These are phyloP conservation scores for Casaregolazyma lundiana DNA, from an alignment of 1,139 yeast genomes.

Conservation along the genomic window DNA sequence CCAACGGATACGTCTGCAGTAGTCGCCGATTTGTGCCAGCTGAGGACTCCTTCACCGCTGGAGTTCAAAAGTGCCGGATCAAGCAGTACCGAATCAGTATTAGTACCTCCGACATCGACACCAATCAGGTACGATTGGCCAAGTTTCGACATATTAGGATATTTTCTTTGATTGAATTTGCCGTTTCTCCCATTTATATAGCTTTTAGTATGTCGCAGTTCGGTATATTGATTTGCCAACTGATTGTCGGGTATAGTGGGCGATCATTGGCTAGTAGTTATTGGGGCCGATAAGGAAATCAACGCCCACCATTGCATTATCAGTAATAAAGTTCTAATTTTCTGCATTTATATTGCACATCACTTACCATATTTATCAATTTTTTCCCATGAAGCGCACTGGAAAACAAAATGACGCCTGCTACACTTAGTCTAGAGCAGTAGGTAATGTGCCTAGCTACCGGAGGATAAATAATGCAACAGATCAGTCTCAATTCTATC, in stretches of 20 bases:
- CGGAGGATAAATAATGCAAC: too few relatives aligned
- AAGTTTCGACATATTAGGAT: neutral
- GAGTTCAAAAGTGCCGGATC: conserved; percentile 32
- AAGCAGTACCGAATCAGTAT: conserved; percentile 45
- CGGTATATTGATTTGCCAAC: neutral
- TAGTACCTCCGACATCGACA: conserved; percentile 50
- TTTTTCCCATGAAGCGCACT: too few relatives aligned
- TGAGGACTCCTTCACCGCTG: conserved; percentile 33
- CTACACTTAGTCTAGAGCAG: too few relatives aligned
- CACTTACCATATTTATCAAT: too few relatives aligned
- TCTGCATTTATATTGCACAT: too few relatives aligned
- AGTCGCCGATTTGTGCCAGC: conserved; percentile 42
- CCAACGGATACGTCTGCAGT: conserved; percentile 43
- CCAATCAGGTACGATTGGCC: conserved; percentile 30
- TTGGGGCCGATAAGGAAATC: conserved; percentile 96
- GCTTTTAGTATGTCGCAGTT: neutral
- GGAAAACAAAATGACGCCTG: too few relatives aligned
- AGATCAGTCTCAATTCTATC: too few relatives aligned
- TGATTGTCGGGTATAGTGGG: conserved; percentile 72
- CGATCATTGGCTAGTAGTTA: conserved; percentile 95
- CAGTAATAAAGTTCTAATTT: too few relatives aligned
- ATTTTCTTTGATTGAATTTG: neutral
- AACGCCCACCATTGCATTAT: too few relatives aligned
- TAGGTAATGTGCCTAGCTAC: too few relatives aligned
- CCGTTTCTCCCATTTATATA: neutral